These are phyloP conservation scores for Lagerstroemia speciosa DNA, from an alignment of 345 rosid genomes.

Conservation along the genomic window DNA sequence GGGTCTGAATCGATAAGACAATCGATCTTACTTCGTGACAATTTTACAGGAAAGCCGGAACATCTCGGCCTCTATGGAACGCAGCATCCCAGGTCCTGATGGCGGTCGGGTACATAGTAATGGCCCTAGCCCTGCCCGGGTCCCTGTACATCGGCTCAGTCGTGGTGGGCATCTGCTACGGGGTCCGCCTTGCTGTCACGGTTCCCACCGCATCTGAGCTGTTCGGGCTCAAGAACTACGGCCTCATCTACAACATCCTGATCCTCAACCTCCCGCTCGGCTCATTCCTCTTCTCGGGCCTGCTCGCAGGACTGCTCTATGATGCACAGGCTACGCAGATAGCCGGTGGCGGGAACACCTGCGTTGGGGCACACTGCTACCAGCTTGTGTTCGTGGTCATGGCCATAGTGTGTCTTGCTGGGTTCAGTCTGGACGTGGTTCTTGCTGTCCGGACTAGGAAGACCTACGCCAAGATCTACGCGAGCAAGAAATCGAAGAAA, in stretches of 20 bases:
- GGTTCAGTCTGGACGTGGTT: slow-evolving; percentile 61
- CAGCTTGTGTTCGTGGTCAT: slow-evolving; percentile 61
- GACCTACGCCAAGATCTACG: slow-evolving; percentile 44
- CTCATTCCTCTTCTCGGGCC: slow-evolving; percentile 83
- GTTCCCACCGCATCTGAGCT: slow-evolving; percentile 91
- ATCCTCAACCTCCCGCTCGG: slow-evolving; percentile 91
- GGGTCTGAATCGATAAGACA: background rate
- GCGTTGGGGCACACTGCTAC: slow-evolving; percentile 79
- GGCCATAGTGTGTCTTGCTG: slow-evolving; percentile 55
- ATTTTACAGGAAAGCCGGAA: slow-evolving; percentile 70
- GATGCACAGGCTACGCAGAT: slow-evolving; percentile 65
- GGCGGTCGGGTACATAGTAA: slow-evolving; percentile 73
- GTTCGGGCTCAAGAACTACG: slow-evolving; percentile 85
- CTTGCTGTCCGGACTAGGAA: slow-evolving; percentile 52
- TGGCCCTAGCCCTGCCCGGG: slow-evolving; percentile 76
- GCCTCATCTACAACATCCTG: slow-evolving; percentile 74
- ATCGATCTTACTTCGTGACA: background rate
- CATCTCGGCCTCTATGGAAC: slow-evolving; percentile 87
- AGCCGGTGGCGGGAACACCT: slow-evolving; percentile 81
- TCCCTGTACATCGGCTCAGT: slow-evolving; percentile 82
- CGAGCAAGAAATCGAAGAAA: slow-evolving; percentile 43
- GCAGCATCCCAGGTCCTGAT: slow-evolving; percentile 89
- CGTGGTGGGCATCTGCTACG: slow-evolving; percentile 79
- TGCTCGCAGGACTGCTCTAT: slow-evolving; percentile 68
- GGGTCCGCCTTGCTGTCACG: slow-evolving; percentile 78